Conservation (phyloP, 345 rosid species). For the Citrus cavaleriei region DNA sequence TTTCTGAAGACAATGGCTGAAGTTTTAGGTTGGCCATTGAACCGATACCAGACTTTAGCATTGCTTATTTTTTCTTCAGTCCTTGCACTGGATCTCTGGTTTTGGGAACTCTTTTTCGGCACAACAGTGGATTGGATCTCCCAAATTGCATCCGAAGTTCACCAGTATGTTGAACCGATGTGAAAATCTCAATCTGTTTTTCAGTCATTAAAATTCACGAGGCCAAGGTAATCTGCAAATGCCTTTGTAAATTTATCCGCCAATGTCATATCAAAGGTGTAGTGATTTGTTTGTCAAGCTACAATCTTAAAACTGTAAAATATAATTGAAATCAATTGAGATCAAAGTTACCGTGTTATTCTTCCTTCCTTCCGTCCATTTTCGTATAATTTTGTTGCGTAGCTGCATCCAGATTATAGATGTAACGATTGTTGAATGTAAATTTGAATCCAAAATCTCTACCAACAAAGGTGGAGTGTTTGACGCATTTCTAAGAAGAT, state of each 20-base stretch:
- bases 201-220: constrained; percentile 4
- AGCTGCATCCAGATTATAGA: too few relatives aligned
- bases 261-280: not conserved
- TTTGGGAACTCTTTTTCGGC: constrained; percentile 77
- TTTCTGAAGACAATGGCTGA: constrained; percentile 65
- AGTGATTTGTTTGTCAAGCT: not conserved
- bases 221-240: not conserved
- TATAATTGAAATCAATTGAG: not conserved
- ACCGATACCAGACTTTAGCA: constrained; percentile 83
- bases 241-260: constrained; percentile 4
- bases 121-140: constrained; percentile 58
- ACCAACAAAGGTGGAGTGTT: too few relatives aligned
- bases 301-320: not conserved
- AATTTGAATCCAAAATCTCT: too few relatives aligned
- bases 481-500: too few relatives aligned
- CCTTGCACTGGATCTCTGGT: constrained; percentile 84
- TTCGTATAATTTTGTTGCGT: too few relatives aligned
- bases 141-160: constrained; percentile 36
- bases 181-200: constrained; percentile 6
- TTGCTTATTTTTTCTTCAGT: constrained; percentile 67
- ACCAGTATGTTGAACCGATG: constrained; percentile 36
- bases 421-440: too few relatives aligned
- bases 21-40: constrained; percentile 77
- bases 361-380: too few relatives aligned
- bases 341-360: too few relatives aligned